Percentiles rank a stretch among this genome's conserved stretches.
Evolutionary conservation across 768 basidiomycete genomes (phyloP).

Genomic region (Lentinus brumalis): DNA sequence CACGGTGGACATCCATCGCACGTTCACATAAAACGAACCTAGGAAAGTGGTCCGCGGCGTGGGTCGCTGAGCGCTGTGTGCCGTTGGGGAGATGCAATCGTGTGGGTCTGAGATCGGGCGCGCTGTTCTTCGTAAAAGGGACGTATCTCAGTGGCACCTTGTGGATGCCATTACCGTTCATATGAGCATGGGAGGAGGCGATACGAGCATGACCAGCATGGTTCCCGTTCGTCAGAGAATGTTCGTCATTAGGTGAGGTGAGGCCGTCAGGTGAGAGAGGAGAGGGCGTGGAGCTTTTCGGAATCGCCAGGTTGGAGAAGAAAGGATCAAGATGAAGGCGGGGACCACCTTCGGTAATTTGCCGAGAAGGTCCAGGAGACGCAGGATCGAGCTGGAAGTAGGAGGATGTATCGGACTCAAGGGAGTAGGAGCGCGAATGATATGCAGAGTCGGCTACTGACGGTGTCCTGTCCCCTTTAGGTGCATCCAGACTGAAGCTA

Average conservation of each 20-base stretch:
- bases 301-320: conserved; percentile 37
- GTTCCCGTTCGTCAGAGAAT: conserved; percentile 50
- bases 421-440: conserved; percentile 53
- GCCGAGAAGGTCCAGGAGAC: conserved; percentile 33
- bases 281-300: conserved; percentile 30
- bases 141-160: conserved; percentile 2
- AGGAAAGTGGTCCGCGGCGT: conserved; percentile 43
- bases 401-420: conserved; percentile 57
- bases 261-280: conserved; percentile 56
- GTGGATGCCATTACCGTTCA: conserved; percentile 32
- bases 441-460: conserved; percentile 7
- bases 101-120: conserved; percentile 76
- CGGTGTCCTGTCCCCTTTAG: conserved; percentile 7
- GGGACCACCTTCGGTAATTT: conserved; percentile 42
- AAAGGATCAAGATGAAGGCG: conserved; percentile 51
- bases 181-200: conserved; percentile 15
- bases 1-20: no score
- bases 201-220: conserved; percentile 24
- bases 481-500: conserved; percentile 3
- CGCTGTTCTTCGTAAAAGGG: conserved; percentile 66
- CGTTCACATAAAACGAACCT: conserved; percentile 41
- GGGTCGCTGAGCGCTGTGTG: conserved; percentile 28
- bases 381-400: conserved; percentile 41
- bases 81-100: conserved; percentile 39
- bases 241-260: conserved; percentile 59